Conservation (phyloP, 495 filamentous ascomycete species). For the Xylaria curta region DNA sequence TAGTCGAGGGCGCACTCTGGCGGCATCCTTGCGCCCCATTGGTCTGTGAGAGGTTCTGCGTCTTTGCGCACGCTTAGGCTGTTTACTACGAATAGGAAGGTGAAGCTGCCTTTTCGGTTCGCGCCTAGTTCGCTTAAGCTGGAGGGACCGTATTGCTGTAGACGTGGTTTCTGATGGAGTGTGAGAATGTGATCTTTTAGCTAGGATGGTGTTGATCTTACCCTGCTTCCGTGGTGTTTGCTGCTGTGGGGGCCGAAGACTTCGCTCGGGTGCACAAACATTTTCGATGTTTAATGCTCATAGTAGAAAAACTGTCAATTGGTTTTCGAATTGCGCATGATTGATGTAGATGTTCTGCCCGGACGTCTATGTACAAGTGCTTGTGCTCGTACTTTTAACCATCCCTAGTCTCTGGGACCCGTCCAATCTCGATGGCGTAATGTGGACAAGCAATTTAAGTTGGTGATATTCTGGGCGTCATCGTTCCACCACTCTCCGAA, state of each 20-base stretch:
- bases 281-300: not conserved
- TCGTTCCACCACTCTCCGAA: not conserved
- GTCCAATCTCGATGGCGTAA: not conserved
- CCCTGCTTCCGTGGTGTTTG: not conserved
- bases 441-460: not conserved
- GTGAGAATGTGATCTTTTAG: not conserved
- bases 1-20: conserved; percentile 29
- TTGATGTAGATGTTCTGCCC: not conserved
- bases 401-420: not conserved
- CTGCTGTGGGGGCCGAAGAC: not conserved
- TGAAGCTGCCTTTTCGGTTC: not conserved
- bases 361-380: not conserved
- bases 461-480: not conserved
- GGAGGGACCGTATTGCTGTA: not conserved
- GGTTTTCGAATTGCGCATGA: not conserved
- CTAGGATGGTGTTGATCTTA: not conserved
- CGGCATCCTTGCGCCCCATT: conserved; percentile 40
- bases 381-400: not conserved
- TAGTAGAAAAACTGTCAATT: not conserved
- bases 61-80: conserved; percentile 33
- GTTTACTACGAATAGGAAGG: conserved; percentile 48
- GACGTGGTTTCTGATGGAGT: not conserved
- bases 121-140: not conserved
- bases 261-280: not conserved
- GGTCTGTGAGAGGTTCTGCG: conserved; percentile 19